Base-by-base conservation (phyloP, 306 rosid species). In the Prunus campanulata region DNA sequence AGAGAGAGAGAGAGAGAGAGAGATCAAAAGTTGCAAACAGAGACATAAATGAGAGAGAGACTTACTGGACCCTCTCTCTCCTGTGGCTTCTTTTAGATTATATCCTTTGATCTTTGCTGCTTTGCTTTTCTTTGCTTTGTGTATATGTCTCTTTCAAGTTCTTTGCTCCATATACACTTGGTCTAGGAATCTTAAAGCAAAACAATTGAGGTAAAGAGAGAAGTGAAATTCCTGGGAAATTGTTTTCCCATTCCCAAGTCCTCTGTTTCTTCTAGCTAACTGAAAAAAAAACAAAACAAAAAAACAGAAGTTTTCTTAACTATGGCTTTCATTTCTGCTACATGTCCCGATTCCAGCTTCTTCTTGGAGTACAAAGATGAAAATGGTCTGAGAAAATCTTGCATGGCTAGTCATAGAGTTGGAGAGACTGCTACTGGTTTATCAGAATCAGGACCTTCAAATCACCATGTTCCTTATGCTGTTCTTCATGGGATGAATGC, bases 371-470 rank as follows among this genome's bases (percentile, higher is more conserved):
- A 71, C 44, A 76, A 79, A 81, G 72, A 82, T 79, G 86, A 80
- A 72, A 84, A 86, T 78, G 77, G 69, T 84, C 77, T 91, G 73
- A 88, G 68, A 32, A 50, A 79, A 74, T 49, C 75, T 67, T 88
- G 87, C 91, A 95, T 92, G 99, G 96, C 89, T 79, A 89, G 87
- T 69, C 89, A 89, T 66, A 83, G 97, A 84, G 69, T 90, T 44
- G 91, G 89, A 83, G 91, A 84, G 70, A 90, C 68, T 16, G 52
- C 63, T 30, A 22, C 83, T n/a, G 91, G 88, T 88, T 78, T 90
- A 50, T 86, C 98, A 44, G 96, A 90, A 51, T 90, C 95, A 25
- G 93, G 83, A 62, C 95, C 90, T 77, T 83, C 98, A 22, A 86
- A 35, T 80, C 97, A 85, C 74, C 93, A 91, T 78, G 70, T 85